A percentile compares a stretch with the other conserved stretches of the same genome.
Evolutionary conservation across 2,329 filamentous ascomycete genomes (phyloP).

Genomic region (Cladophialophora chaetospira): DNA sequence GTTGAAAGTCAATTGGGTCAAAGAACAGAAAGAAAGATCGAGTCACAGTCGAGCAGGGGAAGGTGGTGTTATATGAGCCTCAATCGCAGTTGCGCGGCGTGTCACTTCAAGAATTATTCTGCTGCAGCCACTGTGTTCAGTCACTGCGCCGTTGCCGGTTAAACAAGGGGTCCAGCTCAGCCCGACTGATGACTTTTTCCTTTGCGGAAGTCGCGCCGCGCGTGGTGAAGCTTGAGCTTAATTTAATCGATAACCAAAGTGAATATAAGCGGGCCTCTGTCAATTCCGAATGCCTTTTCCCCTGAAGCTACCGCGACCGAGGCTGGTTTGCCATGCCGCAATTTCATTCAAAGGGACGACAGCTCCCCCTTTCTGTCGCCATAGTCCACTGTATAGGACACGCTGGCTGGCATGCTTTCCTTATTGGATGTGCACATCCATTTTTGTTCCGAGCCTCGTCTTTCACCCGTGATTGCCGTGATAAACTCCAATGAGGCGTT

Average conservation of each 20-base stretch:
- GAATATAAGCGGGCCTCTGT: not conserved
- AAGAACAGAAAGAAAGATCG: constrained; percentile 17
- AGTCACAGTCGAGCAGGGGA: not conserved
- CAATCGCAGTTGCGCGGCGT: not conserved
- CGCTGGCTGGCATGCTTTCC: not conserved
- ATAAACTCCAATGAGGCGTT: not conserved
- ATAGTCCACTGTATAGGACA: not conserved
- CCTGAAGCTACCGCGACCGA: not conserved
- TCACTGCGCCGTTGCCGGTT: not conserved
- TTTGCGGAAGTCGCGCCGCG: not conserved
- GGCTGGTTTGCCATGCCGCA: not conserved
- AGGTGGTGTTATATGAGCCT: constrained; percentile 14
- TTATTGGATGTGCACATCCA: not conserved
- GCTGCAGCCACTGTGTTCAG: constrained; percentile 8
- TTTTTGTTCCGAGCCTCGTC: not conserved
- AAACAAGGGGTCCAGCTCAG: not conserved
- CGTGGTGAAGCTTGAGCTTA: not conserved
- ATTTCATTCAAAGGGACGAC: not conserved
- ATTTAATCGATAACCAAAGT: not conserved
- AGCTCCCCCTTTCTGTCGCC: not conserved
- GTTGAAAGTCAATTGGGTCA: constrained; percentile 16
- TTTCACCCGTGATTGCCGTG: not conserved
- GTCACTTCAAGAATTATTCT: constrained; percentile 3
- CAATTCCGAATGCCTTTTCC: not conserved
- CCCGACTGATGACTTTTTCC: not conserved